A percentile compares a stretch with the other conserved stretches of the same genome.
These are phyloP conservation scores for Cytidiella melzeri DNA, from an alignment of 768 basidiomycete genomes.

Conservation along the genomic window DNA sequence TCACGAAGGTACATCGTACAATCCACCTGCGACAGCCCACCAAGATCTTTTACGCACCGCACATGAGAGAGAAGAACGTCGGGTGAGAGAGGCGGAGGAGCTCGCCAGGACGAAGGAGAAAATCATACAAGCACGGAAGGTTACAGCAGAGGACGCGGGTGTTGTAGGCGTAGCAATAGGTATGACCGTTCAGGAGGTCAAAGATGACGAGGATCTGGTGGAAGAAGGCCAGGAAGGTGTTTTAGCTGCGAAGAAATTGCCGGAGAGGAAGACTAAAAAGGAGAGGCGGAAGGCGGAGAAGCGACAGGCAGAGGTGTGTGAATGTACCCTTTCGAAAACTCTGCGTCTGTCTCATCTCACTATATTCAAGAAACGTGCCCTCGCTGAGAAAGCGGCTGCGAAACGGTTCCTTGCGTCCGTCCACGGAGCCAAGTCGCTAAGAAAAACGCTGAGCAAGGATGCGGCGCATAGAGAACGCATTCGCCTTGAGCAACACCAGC, in stretches of 20 bases:
- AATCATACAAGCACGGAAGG: constrained; percentile 42
- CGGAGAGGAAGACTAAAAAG: constrained; percentile 51
- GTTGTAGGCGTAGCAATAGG: constrained; percentile 43
- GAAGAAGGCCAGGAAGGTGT: constrained; percentile 26
- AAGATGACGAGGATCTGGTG: constrained; percentile 24
- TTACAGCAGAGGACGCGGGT: constrained; percentile 25
- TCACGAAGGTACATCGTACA: constrained; percentile 84
- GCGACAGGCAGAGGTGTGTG: constrained; percentile 55
- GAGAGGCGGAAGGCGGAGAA: constrained; percentile 66
- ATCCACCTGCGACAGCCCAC: constrained; percentile 72
- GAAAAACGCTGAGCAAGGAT: constrained; percentile 34
- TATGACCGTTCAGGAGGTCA: constrained; percentile 47
- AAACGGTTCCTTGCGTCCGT: constrained; percentile 62
- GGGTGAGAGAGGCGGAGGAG: constrained; percentile 46
- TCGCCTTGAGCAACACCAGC: constrained; percentile 34
- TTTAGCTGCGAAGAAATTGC: constrained; percentile 33
- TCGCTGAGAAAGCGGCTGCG: constrained; percentile 50
- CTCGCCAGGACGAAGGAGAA: constrained; percentile 47
- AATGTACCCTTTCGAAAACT: constrained; percentile 35
- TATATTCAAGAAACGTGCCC: constrained; percentile 48
- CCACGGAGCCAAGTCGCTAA: constrained; percentile 46
- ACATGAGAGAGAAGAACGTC: constrained; percentile 55
- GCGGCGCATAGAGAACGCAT: constrained; percentile 34
- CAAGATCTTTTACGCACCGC: constrained; percentile 65
- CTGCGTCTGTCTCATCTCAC: constrained; percentile 11